phyloP scores from a whole-genome alignment of 495 filamentous ascomycete genomes.

The Xylaria telfairii region DNA sequence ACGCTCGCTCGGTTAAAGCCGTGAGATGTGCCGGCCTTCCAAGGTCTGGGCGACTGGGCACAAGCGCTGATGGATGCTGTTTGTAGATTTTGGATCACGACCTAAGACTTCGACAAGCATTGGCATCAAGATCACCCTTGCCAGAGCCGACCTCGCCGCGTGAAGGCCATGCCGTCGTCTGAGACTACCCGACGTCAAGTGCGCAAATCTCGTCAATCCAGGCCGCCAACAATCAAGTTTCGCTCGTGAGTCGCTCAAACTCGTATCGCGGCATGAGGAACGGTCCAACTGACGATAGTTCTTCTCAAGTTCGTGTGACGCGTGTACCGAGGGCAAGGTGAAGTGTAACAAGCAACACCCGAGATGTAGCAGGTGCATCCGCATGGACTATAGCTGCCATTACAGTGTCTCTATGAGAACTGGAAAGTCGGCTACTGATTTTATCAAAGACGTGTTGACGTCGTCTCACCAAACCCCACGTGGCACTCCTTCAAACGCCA shows the following conservation, averaged over 20 bases:
- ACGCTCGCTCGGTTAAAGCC: too few relatives aligned
- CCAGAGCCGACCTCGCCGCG: too few relatives aligned
- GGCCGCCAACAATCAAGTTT: slow-evolving; percentile 7
- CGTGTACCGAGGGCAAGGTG: slow-evolving; percentile 12
- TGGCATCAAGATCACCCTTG: too few relatives aligned
- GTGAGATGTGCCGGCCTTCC: too few relatives aligned
- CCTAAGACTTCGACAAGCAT: too few relatives aligned
- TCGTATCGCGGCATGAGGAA: background rate
- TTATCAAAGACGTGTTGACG: slow-evolving; percentile 12
- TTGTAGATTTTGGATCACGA: too few relatives aligned
- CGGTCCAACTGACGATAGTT: background rate
- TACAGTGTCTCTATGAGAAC: slow-evolving; percentile 12
- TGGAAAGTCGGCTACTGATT: background rate
- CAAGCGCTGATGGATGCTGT: too few relatives aligned
- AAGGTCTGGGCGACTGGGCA: too few relatives aligned
- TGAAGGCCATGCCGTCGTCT: too few relatives aligned
- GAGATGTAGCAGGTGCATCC: background rate
- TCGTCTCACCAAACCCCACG: background rate
- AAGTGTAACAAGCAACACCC: slow-evolving; percentile 4
- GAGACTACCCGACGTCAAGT: background rate
- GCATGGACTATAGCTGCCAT: background rate
- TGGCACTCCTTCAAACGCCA: background rate
- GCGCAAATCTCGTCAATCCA: background rate
- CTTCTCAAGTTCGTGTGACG: slow-evolving; percentile 8
- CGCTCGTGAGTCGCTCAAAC: background rate